Evolutionary conservation across 2,329 filamentous ascomycete species (phyloP).

Genomic region (Diaporthe destruens): DNA sequence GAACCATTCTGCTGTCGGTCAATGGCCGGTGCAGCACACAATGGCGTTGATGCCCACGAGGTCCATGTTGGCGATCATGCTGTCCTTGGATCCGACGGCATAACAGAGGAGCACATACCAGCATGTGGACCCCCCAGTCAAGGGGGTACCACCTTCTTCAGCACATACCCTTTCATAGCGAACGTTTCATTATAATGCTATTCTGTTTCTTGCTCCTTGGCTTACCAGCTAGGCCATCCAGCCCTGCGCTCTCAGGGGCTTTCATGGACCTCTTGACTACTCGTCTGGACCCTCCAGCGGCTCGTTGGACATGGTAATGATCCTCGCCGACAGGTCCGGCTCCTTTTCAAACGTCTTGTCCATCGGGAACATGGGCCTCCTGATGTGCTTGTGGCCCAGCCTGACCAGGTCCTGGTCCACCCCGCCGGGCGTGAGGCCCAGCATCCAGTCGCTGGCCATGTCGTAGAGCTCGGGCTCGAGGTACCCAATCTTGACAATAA

Average conservation of each 20-base stretch:
- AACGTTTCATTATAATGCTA: conserved; percentile 14
- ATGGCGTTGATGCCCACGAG: background rate
- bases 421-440: conserved; percentile 65
- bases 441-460: conserved; percentile 67
- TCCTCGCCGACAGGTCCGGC: conserved; percentile 45
- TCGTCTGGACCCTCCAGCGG: conserved; percentile 40
- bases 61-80: conserved; percentile 13
- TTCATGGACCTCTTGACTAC: too few species aligned
- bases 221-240: too few species aligned
- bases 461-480: conserved; percentile 66
- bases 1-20: background rate
- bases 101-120: background rate
- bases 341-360: conserved; percentile 42
- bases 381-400: conserved; percentile 61
- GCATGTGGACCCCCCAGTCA: background rate
- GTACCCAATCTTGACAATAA: conserved; percentile 69
- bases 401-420: conserved; percentile 65
- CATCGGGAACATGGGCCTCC: conserved; percentile 59
- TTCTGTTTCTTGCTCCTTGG: background rate
- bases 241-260: too few species aligned
- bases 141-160: background rate
- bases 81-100: background rate
- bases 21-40: background rate
- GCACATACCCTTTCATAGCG: conserved; percentile 17
- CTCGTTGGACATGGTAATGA: conserved; percentile 44